A percentile compares a stretch with the other conserved stretches of the same genome.
These are phyloP conservation scores for Pyrrhoderma noxium DNA, from an alignment of 1,284 basidiomycete genomes.

Conservation along the genomic window DNA sequence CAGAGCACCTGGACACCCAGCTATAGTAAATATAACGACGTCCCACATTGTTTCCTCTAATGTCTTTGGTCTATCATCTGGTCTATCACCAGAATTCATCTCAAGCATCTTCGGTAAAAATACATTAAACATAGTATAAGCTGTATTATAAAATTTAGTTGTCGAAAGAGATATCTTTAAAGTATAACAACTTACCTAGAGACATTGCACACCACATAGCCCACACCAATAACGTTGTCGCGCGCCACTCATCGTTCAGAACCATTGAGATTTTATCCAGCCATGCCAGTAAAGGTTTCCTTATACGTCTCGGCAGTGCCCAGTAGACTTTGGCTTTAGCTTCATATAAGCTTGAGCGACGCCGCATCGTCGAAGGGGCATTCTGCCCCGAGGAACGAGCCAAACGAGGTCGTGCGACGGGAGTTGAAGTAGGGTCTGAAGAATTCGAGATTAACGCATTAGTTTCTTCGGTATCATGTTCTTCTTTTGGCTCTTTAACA, in stretches of 20 bases:
- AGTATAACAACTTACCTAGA: slow-evolving; percentile 50
- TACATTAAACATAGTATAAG: slow-evolving; percentile 95
- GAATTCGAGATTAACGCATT: not conserved
- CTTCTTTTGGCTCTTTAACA: slow-evolving; percentile 5
- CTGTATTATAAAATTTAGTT: slow-evolving; percentile 30
- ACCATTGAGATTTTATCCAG: slow-evolving; percentile 68
- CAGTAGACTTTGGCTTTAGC: slow-evolving; percentile 36
- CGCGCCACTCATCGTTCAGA: slow-evolving; percentile 74
- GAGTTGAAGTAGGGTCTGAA: not conserved
- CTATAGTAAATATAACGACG: slow-evolving; percentile 75
- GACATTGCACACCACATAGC: slow-evolving; percentile 75
- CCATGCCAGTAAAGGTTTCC: slow-evolving; percentile 57
- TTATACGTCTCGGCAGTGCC: slow-evolving; percentile 40
- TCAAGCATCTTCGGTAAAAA: slow-evolving; percentile 90
- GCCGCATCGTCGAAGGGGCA: not conserved
- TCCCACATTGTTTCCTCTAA: slow-evolving; percentile 72
- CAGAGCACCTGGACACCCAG: slow-evolving; percentile 82
- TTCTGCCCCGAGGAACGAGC: no score
- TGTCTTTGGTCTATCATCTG: slow-evolving; percentile 34
- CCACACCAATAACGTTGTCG: slow-evolving; percentile 84
- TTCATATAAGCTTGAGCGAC: slow-evolving; percentile 16
- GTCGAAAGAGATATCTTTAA: not conserved
- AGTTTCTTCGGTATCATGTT: not conserved
- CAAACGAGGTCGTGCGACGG: not conserved
- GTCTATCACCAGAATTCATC: slow-evolving; percentile 32